A percentile compares a stretch with the other conserved stretches of the same genome.
Evolutionary conservation across 805 yeast species (phyloP).

Genomic region (Ogataea saltuana): DNA sequence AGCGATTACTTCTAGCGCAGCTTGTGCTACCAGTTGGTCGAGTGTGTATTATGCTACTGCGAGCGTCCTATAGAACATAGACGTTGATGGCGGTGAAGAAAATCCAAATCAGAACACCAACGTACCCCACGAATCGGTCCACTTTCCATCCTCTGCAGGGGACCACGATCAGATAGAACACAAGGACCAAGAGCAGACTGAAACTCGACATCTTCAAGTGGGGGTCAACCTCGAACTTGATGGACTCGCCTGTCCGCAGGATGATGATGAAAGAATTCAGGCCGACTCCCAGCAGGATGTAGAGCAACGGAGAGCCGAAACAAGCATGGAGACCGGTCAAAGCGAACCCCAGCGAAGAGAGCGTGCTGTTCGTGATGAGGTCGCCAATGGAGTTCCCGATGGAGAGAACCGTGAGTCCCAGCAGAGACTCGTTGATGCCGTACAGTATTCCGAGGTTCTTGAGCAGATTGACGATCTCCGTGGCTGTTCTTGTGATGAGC

Average conservation of each 20-base stretch:
- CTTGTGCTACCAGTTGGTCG: too few relatives aligned
- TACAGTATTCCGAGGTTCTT: slow-evolving; percentile 48
- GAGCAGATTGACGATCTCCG: slow-evolving; percentile 33
- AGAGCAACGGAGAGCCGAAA: slow-evolving; percentile 53
- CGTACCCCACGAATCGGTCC: slow-evolving; percentile 41
- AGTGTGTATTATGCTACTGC: not conserved
- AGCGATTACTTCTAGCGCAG: slow-evolving; percentile 12
- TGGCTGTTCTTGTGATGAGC: slow-evolving; percentile 33
- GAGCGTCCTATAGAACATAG: slow-evolving; percentile 9
- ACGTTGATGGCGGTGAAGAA: slow-evolving; percentile 21
- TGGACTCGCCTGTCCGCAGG: slow-evolving; percentile 16
- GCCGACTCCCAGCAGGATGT: slow-evolving; percentile 52
- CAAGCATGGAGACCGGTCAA: slow-evolving; percentile 52
- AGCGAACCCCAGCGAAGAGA: slow-evolving; percentile 39
- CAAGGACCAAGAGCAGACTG: slow-evolving; percentile 42
- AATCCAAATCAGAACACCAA: slow-evolving; percentile 36
- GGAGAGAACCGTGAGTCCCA: slow-evolving; percentile 51
- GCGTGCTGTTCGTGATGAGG: slow-evolving; percentile 49
- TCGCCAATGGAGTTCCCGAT: slow-evolving; percentile 55
- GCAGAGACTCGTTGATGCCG: slow-evolving; percentile 45
- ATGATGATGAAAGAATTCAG: slow-evolving; percentile 41
- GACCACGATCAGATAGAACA: slow-evolving; percentile 40
- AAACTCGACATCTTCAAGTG: slow-evolving; percentile 41
- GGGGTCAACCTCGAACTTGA: slow-evolving; percentile 41
- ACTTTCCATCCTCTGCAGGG: slow-evolving; percentile 51